Base-by-base conservation (phyloP, 2,329 filamentous ascomycete species). In the Arthrocladium fulminans region DNA sequence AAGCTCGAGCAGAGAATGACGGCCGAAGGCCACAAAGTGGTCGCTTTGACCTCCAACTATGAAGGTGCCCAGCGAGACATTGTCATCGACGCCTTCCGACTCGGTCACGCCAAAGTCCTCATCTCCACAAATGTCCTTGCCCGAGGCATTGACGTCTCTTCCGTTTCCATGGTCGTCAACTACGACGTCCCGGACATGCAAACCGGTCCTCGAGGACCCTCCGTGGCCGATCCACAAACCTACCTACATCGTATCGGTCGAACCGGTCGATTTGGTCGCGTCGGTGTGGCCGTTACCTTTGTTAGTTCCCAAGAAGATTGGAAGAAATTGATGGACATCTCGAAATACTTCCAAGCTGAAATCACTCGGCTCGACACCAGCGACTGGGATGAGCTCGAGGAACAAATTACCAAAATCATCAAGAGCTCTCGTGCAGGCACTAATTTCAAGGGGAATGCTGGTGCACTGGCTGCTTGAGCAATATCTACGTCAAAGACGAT, bases 171-270 rank as follows among this genome's bases (percentile, higher is more conserved):
- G 83, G 92, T 98, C 47, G 88, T 98, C 74, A 98, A 98, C 73
- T 98, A 98, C 68, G 76, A 81, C 60, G 68, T 76, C 27, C 74
- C 73, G 3, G 73, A 73, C 48, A 66, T 67, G 40, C 66, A 65
- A 19, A 43, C 54, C 17, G 54, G 56, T 23, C 43, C 47, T 10
- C 53, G 55, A 7, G 27, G 29, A 12, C 50, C 45, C 44, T 51
- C 49, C 34, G 70, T 76, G 25, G 85, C 90, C 12, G 92, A 98
- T 63, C 82, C 82, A 40, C 89, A 97, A 72, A 98, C 92, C 1
- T 98, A 98, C 63, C 83, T 98, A 42, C 92, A 98, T 75, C 86
- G 92, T 64, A 98, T 98, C 59, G 92, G 92, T 53, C 88, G 92
- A 62, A 98, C 92, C 12, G 92, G 92, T 55, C 86, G 92, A 57